phyloP scores from a whole-genome alignment of 179 eudicot genomes.

The Amaranthus tricolor region DNA sequence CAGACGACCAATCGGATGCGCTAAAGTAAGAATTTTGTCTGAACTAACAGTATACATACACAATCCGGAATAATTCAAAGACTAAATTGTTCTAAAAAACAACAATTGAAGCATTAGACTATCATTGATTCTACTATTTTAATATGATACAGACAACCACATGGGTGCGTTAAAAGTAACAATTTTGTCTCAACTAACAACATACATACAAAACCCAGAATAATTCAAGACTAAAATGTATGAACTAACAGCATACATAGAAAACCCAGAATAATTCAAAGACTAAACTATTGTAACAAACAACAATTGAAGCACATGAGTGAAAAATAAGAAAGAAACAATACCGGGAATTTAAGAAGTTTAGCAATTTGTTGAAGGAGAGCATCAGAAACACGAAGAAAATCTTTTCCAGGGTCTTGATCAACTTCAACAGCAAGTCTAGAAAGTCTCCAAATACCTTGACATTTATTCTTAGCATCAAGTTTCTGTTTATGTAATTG shows the following conservation, averaged over 20 bases:
- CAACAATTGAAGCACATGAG: neutral
- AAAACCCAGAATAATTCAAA: neutral
- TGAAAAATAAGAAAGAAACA: neutral
- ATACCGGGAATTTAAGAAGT: slow-evolving; percentile 91
- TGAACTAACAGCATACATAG: neutral
- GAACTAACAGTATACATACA: neutral
- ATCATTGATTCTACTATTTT: neutral
- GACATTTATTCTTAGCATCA: slow-evolving; percentile 41
- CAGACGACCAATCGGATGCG: too few relatives aligned
- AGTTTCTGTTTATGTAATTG: slow-evolving; percentile 32
- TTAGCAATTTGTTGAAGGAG: slow-evolving; percentile 81
- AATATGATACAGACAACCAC: neutral
- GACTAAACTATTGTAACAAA: neutral
- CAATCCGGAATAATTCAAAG: neutral
- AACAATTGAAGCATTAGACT: neutral
- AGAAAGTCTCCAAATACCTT: slow-evolving; percentile 81
- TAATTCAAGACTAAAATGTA: neutral
- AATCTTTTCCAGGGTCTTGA: slow-evolving; percentile 92
- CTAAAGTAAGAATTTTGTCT: neutral
- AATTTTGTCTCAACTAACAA: slow-evolving; percentile 5
- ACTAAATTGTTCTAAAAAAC: neutral
- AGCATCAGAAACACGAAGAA: slow-evolving; percentile 60
- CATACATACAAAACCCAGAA: slow-evolving; percentile 11
- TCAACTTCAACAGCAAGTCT: slow-evolving; percentile 59
- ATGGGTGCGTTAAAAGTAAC: neutral